Percentiles rank a stretch among this genome's conserved stretches.
These are phyloP conservation scores for Pichia californica DNA, from an alignment of 805 yeast genomes.

Conservation along the genomic window DNA sequence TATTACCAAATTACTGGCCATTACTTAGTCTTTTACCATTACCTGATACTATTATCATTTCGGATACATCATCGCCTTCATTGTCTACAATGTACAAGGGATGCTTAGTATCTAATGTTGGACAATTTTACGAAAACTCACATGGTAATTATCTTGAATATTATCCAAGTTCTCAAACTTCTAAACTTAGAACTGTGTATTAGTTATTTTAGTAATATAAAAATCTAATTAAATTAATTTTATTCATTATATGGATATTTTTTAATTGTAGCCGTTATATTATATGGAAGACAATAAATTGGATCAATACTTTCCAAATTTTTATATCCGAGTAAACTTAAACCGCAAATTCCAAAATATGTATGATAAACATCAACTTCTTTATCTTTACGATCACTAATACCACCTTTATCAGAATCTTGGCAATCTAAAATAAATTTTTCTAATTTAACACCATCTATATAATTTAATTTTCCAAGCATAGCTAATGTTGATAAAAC, in stretches of 20 bases:
- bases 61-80: constrained; percentile 64
- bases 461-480: constrained; percentile 65
- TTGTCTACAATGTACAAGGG: constrained; percentile 78
- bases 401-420: constrained; percentile 76
- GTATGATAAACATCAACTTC: constrained; percentile 94
- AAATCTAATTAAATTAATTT: not conserved
- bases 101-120: constrained; percentile 71
- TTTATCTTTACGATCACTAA: constrained; percentile 86
- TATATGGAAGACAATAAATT: constrained; percentile 74
- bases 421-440: constrained; percentile 72
- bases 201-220: not conserved
- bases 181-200: constrained; percentile 40
- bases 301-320: constrained; percentile 70
- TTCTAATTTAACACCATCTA: constrained; percentile 56
- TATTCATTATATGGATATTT: constrained; percentile 21
- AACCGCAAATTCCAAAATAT: constrained; percentile 80
- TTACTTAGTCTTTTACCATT: constrained; percentile 67
- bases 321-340: constrained; percentile 65
- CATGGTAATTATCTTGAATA: constrained; percentile 70
- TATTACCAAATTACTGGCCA: constrained; percentile 65
- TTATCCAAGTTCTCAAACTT: constrained; percentile 49
- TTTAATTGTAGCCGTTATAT: constrained; percentile 31
- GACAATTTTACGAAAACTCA: constrained; percentile 41
- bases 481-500: constrained; percentile 71
- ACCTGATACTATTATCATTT: constrained; percentile 59